Evolutionary conservation across 164 flowering plant species (phyloP), one percentile per base, ranked within the genome.

Genomic region (Brasenia schreberi): DNA sequence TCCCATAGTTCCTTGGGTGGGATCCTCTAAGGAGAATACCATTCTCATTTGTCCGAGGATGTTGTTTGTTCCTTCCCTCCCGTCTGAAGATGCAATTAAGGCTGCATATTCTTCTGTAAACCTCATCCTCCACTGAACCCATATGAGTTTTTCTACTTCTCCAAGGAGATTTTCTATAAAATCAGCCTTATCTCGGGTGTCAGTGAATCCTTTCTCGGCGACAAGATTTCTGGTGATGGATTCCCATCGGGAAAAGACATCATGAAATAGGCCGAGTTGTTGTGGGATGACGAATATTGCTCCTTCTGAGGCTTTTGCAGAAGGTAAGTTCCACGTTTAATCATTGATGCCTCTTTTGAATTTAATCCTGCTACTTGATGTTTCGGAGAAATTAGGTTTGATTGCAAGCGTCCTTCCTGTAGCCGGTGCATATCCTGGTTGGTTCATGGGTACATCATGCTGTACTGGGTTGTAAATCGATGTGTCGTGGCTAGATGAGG

Each of bases 91-190:
- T 10, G 7, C 23, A 17, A 66, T n/a, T 19, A 66, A 5, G 6
- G 11, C 23, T 18, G 53, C 23, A 66, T 66, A 66, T 33, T 58
- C 62, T 12, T 9, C 49, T 14, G 42, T 5, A 42, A 27, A 67
- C 14, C 4, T 5, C 64, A 39, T 60, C 7, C 69, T 5, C 69
- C 69, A 67, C 18, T 59, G 52, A 18, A 67, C 43, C 69, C 69
- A 67, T 42, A 42, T 60, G 7, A 5, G n/a, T n/a, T n/a, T n/a
- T n/a, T n/a, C n/a, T n/a, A n/a, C n/a, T n/a, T n/a, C n/a, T n/a
- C n/a, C n/a, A 1, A 66, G 62, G 17, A 53, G n/a, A n/a, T 66
- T 66, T 7, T 5, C 4, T 12, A 62, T 66, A 19, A 66, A n/a
- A n/a, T n/a, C n/a, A n/a, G n/a, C n/a, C n/a, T n/a, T 66, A 1